These are phyloP conservation scores for Colletotrichum coccodes DNA, from an alignment of 2,329 filamentous ascomycete species.

Conservation along the genomic window DNA sequence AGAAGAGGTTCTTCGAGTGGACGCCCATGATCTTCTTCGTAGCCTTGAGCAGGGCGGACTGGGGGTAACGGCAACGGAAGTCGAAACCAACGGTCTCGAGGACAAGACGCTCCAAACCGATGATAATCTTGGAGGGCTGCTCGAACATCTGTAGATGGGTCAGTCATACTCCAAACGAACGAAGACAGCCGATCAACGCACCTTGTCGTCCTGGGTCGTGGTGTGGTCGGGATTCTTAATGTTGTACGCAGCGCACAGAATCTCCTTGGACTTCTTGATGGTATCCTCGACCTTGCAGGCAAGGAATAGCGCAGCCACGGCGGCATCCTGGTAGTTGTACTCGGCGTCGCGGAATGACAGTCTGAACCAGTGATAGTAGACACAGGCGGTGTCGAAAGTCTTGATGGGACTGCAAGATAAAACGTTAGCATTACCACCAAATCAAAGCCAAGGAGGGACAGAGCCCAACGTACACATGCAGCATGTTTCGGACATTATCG, in stretches of 20 bases:
- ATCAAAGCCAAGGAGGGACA: neutral
- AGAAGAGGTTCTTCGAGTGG: conserved; percentile 66
- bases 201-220: conserved; percentile 83
- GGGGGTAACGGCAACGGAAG: conserved; percentile 88
- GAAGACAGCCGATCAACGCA: conserved; percentile 48
- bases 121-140: conserved; percentile 79
- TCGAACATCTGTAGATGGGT: conserved; percentile 76
- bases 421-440: conserved; percentile 25
- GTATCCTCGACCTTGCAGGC: conserved; percentile 99
- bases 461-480: conserved; percentile 76
- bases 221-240: conserved; percentile 76
- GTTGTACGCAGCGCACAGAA: conserved; percentile 90
- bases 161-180: neutral
- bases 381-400: conserved; percentile 90
- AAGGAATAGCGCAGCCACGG: conserved; percentile 87
- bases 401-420: conserved; percentile 74
- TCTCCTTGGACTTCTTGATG: conserved; percentile 94
- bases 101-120: conserved; percentile 91
- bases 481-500: conserved; percentile 80
- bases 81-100: conserved; percentile 94
- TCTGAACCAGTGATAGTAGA: conserved; percentile 94
- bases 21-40: conserved; percentile 64
- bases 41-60: conserved; percentile 86
- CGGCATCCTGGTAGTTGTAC: conserved; percentile 88
- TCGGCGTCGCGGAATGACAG: conserved; percentile 86